Percentiles rank a stretch among this genome's conserved stretches.
Conservation (phyloP, 352 stramenopile genomes). For the Pythium volutum region DNA sequence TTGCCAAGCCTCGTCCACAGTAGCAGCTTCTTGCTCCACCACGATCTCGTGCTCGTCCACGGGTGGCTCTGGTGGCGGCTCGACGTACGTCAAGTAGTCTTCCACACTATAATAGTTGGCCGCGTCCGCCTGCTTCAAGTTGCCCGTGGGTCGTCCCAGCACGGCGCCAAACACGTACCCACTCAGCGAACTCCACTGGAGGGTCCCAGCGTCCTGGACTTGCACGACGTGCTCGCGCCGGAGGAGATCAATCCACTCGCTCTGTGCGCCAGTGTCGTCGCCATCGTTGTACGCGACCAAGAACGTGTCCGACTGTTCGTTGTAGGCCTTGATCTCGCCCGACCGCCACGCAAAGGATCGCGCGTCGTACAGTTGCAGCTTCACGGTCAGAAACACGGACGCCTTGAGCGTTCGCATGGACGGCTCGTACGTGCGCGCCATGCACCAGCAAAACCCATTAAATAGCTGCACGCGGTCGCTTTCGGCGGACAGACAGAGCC, state of each 20-base stretch:
- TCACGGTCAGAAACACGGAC: slow-evolving; percentile 44
- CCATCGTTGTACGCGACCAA: slow-evolving; percentile 49
- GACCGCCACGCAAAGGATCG: slow-evolving; percentile 46
- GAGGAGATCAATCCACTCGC: slow-evolving; percentile 62
- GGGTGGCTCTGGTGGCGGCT: slow-evolving; percentile 19
- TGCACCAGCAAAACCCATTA: slow-evolving; percentile 71
- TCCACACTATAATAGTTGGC: slow-evolving; percentile 50
- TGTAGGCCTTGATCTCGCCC: slow-evolving; percentile 46
- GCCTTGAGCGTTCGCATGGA: slow-evolving; percentile 48
- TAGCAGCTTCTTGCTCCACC: not conserved
- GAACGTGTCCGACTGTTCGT: slow-evolving; percentile 53
- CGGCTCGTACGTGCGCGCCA: slow-evolving; percentile 61
- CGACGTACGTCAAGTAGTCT: slow-evolving; percentile 65
- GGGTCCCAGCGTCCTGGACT: slow-evolving; percentile 51
- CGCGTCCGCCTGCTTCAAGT: slow-evolving; percentile 23
- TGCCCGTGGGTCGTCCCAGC: slow-evolving; percentile 36
- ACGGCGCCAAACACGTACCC: slow-evolving; percentile 61
- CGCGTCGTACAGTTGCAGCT: slow-evolving; percentile 52
- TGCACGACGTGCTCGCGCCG: slow-evolving; percentile 54
- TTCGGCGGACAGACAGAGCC: slow-evolving; percentile 42
- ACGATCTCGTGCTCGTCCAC: slow-evolving; percentile 1
- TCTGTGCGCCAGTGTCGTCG: slow-evolving; percentile 8
- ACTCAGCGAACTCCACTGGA: slow-evolving; percentile 67
- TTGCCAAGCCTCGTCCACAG: slow-evolving; percentile 1
- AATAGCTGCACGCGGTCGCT: slow-evolving; percentile 60